Evolutionary conservation across 192 early-diverging fungal genomes (phyloP), one percentile per base, ranked within the genome.

Genomic region (Entomortierella chlamydospora): DNA sequence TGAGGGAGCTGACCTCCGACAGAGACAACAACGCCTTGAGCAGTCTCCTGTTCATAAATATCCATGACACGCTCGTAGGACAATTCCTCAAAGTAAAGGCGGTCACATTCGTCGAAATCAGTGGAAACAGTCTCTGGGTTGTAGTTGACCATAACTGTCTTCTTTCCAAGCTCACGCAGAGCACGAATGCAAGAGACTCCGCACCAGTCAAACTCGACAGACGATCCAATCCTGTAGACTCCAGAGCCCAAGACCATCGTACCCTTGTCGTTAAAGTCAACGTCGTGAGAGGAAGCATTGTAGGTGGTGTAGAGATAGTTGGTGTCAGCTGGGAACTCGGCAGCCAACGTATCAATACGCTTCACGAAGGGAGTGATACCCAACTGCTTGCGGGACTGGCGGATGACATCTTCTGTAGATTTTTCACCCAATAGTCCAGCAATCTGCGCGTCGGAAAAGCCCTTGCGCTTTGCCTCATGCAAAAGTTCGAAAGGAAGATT

Each of bases 261-360:
- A 55, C 96, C 97, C 54, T 90, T 87, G 79, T 97, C 97, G 28
- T 91, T 81, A 62, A 98, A 98, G 12, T 52, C 64, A 22, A 98
- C 94, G 72, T 98, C 97, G 61, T 97, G 85, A 0, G 91, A 88
- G 0, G 90, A 82, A 5, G 91, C 97, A 81, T 96, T 96, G 88
- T 98, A 98, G n/a, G 96, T 97, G n/a, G 91, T 97, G 89, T 97
- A 98, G 11, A 98, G 86, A 72, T 98, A 98, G 83, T 98, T 98
- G 47, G 97, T 98, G 53, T 91, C 85, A 30, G 96, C 95, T 54
- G 97, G 97, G 86, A 97, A 97, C 83, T 98, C 97, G 49, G 95
- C 97, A 55, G 96, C 97, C 57, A 97, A 81, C 6, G 96, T 97
- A 82, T 99, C 97, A 58, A 99, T 97, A 56, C 94, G 91, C 87